These are phyloP conservation scores for Trichosporon faecale DNA, from an alignment of 1,284 basidiomycete species.

Conservation along the genomic window DNA sequence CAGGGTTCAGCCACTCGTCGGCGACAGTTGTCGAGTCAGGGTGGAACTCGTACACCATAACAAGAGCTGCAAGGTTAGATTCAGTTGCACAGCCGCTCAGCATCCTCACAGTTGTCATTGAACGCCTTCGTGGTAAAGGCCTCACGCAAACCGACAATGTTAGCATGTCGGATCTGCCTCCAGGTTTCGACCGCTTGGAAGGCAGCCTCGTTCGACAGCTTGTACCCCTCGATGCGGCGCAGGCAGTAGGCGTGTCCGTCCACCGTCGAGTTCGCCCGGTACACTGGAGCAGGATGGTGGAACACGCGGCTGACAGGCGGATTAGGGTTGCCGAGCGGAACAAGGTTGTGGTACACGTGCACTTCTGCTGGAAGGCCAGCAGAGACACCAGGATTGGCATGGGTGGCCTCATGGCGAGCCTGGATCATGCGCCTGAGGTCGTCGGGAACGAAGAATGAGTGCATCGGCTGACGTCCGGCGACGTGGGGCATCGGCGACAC, in stretches of 20 bases:
- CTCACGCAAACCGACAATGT: constrained; percentile 79
- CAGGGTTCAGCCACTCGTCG: constrained; percentile 60
- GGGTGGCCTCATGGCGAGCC: constrained; percentile 71
- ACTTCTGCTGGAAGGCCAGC: constrained; percentile 74
- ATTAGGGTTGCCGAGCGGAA: constrained; percentile 62
- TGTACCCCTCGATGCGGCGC: constrained; percentile 83
- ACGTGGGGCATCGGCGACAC: constrained; percentile 61
- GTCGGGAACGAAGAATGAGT: constrained; percentile 66
- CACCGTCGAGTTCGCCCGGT: constrained; percentile 72
- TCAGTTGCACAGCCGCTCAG: neutral
- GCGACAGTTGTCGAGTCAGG: constrained; percentile 79
- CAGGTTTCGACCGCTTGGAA: constrained; percentile 83
- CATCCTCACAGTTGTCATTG: constrained; percentile 76
- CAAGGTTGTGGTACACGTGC: constrained; percentile 85
- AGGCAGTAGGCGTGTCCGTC: constrained; percentile 79
- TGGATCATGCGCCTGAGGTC: constrained; percentile 75
- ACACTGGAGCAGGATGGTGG: constrained; percentile 66
- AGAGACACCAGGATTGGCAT: constrained; percentile 45
- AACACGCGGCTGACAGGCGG: constrained; percentile 63
- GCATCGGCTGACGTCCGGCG: constrained; percentile 54
- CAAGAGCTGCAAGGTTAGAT: constrained; percentile 63
- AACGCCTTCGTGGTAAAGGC: constrained; percentile 95
- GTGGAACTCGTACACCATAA: constrained; percentile 90
- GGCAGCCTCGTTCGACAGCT: constrained; percentile 74
- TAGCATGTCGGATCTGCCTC: constrained; percentile 81